phyloP scores from a whole-genome alignment of 106 monocot genomes.

The Ottelia alismoides region DNA sequence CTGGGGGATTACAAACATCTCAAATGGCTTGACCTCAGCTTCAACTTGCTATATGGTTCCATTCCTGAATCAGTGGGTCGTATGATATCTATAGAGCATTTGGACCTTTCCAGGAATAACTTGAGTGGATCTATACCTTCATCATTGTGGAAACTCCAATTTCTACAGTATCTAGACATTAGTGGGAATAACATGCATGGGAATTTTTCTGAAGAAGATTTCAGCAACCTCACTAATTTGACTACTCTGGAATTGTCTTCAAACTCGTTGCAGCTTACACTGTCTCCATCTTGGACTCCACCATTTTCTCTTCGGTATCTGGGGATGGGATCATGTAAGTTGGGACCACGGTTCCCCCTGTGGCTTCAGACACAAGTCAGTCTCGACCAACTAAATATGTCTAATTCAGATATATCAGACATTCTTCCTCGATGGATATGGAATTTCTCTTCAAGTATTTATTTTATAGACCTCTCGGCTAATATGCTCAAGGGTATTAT shows the following conservation, averaged over 20 bases:
- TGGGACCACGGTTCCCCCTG: neutral
- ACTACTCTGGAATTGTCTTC: conserved; percentile 4
- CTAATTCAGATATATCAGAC: conserved; percentile 6
- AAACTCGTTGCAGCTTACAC: conserved; percentile 9
- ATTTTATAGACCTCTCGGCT: neutral
- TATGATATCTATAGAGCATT: neutral
- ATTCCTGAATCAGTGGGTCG: neutral
- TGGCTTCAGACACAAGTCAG: conserved; percentile 16
- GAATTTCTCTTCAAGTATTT: conserved; percentile 1
- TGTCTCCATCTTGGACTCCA: conserved; percentile 13
- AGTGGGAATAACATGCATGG: neutral
- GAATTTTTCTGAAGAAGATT: conserved; percentile 1
- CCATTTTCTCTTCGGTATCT: conserved; percentile 1
- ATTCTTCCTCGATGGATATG: conserved; percentile 24
- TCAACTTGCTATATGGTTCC: neutral
- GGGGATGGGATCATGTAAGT: neutral
- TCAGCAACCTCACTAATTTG: conserved; percentile 4
- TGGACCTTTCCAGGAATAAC: neutral
- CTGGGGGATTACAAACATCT: too few relatives aligned
- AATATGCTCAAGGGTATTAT: neutral
- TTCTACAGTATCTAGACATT: neutral
- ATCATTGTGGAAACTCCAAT: neutral
- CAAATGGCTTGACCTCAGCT: too few relatives aligned
- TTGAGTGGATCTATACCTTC: neutral
- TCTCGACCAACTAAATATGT: conserved; percentile 6